Evolutionary conservation across 2,329 filamentous ascomycete genomes (phyloP).

Genomic region (Fusarium gaditjirri): DNA sequence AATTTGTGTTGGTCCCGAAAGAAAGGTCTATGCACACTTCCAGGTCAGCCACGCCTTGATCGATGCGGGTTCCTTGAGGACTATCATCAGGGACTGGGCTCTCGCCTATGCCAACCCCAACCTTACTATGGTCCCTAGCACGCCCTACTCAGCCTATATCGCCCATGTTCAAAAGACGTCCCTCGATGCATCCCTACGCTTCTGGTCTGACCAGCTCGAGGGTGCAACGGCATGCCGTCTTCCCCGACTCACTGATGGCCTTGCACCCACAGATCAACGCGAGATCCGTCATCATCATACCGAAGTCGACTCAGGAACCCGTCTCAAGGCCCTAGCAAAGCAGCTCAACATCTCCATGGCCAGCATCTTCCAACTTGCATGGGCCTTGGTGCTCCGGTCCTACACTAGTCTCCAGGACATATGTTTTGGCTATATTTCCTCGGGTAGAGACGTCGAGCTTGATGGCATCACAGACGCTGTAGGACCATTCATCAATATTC

Average conservation of each 20-base stretch:
- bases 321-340: not conserved
- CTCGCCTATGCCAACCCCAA: not conserved
- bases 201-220: not conserved
- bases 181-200: not conserved
- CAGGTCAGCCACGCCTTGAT: constrained; percentile 16
- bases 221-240: not conserved
- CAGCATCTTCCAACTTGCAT: constrained; percentile 18
- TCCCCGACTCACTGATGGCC: not conserved
- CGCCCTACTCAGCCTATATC: not conserved
- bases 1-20: not conserved
- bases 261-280: not conserved
- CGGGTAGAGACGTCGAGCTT: constrained; percentile 1
- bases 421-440: constrained; percentile 8
- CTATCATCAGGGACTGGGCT: not conserved
- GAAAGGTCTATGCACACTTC: constrained; percentile 1
- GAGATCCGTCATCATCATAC: not conserved
- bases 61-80: not conserved
- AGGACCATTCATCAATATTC: constrained; percentile 12
- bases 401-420: constrained; percentile 8
- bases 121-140: not conserved
- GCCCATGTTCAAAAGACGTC: not conserved
- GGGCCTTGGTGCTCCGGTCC: constrained; percentile 12
- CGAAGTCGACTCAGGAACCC: not conserved
- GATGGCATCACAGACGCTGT: not conserved
- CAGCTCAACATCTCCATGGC: constrained; percentile 1